Conservation (phyloP, 768 basidiomycete genomes). For the Termitomyces sp. region DNA sequence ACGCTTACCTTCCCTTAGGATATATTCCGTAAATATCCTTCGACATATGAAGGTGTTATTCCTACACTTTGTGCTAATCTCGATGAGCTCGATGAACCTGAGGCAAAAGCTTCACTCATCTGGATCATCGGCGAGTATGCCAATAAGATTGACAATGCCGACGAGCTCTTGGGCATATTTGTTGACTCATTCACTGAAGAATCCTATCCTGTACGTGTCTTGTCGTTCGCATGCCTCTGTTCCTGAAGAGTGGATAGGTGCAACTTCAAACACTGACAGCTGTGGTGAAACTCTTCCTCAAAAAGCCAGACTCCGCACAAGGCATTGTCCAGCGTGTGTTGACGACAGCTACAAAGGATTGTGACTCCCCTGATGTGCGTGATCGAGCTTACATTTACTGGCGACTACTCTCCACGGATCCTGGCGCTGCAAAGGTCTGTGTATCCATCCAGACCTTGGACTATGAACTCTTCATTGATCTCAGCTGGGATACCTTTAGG, state of each 20-base stretch:
- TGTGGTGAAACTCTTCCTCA: slow-evolving; percentile 94
- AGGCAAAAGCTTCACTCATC: slow-evolving; percentile 96
- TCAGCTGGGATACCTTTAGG: slow-evolving; percentile 28
- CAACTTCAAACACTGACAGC: slow-evolving; percentile 88
- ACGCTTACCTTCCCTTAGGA: slow-evolving; percentile 51
- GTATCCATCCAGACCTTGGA: neutral
- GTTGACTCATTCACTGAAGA: slow-evolving; percentile 94
- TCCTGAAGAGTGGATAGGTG: slow-evolving; percentile 36
- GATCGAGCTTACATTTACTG: slow-evolving; percentile 99
- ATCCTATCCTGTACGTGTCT: slow-evolving; percentile 70
- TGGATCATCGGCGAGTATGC: slow-evolving; percentile 99
- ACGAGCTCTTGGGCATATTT: slow-evolving; percentile 86
- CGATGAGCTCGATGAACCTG: slow-evolving; percentile 96
- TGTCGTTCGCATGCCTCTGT: neutral
- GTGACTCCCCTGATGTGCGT: slow-evolving; percentile 94
- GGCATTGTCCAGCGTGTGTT: slow-evolving; percentile 89
- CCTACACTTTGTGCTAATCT: slow-evolving; percentile 93
- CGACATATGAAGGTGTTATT: slow-evolving; percentile 95
- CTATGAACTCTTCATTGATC: neutral
- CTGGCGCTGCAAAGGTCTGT: slow-evolving; percentile 88
- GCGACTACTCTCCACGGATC: slow-evolving; percentile 92
- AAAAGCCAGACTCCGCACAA: slow-evolving; percentile 92
- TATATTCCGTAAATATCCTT: slow-evolving; percentile 97
- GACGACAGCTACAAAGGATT: slow-evolving; percentile 94
- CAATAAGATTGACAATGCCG: slow-evolving; percentile 95